Evolutionary conservation across 805 yeast genomes (phyloP), one percentile per base, ranked within the genome.

Genomic region (Debaryomyces castellii): DNA sequence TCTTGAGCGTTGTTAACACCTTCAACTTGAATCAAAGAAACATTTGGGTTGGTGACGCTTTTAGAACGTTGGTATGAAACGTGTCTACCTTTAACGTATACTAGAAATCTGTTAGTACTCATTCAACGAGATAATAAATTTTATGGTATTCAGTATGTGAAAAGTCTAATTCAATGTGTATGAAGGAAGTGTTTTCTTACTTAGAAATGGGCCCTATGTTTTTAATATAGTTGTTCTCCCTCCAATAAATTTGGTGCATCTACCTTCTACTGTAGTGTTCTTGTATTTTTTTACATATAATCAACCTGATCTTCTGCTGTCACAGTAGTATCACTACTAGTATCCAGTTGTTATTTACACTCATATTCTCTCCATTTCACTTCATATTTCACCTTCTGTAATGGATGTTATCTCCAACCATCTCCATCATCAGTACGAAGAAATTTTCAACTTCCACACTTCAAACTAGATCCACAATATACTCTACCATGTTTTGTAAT

Each of bases 31-130:
- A 94, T 81, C 77, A 94, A 84, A 59, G 99, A 94, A 66, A 88
- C 88, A 82, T 89, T 87, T 77, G 99, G 97, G 95, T 94, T 89
- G 86, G 85, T 90, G 74, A 87, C 89, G 77, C 84, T 84, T 90
- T 94, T 94, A 67, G 97, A 90, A 83, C 99, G 95, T 85, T 94
- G 98, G 96, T 92, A 94, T 68, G 97, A 91, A 73, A 94, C 76
- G 87, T 94, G 99, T 86, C 92, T 94, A 81, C 98, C 99, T 86
- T 92, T 94, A 80, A 94, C 98, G 97, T 94, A 94, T 82, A 94
- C 95, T 88, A 73, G 54, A 55, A 58, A 37, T 43, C 18, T 55
- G 74, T 69, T 68, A 68, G 75, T 69, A 67, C 27, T 37, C 18
- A 30, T 7, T 30, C 18, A 14, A 16, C 12, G 12, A 25, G 11